A percentile compares a stretch with the other conserved stretches of the same genome.
phyloP scores from a whole-genome alignment of 2,329 filamentous ascomycete genomes.

The Fusarium nelsonii region DNA sequence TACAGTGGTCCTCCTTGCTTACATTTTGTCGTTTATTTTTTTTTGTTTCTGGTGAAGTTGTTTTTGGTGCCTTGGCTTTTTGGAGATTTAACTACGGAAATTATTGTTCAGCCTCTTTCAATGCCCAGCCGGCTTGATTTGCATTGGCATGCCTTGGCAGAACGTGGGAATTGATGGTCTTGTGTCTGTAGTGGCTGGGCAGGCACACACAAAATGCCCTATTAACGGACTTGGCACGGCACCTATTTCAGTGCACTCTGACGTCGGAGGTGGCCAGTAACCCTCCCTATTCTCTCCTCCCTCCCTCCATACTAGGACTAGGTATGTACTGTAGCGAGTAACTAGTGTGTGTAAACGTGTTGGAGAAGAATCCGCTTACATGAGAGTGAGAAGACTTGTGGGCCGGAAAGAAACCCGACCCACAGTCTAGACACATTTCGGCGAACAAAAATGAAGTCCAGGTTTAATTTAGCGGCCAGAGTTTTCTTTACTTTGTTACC shows the following conservation, averaged over 20 bases:
- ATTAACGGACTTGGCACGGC: neutral
- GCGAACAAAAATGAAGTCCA: conserved; percentile 21
- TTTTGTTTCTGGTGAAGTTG: neutral
- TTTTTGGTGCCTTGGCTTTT: conserved; percentile 1
- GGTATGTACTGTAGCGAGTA: too few species aligned
- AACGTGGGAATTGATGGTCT: conserved; percentile 23
- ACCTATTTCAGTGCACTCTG: too few species aligned
- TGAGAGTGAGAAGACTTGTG: too few species aligned
- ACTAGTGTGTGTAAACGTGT: neutral
- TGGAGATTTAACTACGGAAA: conserved; percentile 15
- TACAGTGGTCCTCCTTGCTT: too few species aligned
- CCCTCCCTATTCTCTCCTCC: too few species aligned
- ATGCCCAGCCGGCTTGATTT: conserved; percentile 38
- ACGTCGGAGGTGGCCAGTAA: too few species aligned
- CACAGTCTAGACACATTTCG: neutral
- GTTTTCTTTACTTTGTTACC: neutral
- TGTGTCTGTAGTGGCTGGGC: conserved; percentile 28
- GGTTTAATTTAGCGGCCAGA: neutral
- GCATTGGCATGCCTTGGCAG: conserved; percentile 35
- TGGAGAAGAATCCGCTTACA: too few species aligned
- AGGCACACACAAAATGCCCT: neutral
- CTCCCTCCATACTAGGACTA: too few species aligned
- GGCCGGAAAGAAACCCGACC: too few species aligned
- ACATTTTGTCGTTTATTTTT: too few species aligned
- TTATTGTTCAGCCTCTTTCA: neutral